phyloP scores from a whole-genome alignment of 805 yeast genomes.

The Wickerhamiella hasegawae region DNA sequence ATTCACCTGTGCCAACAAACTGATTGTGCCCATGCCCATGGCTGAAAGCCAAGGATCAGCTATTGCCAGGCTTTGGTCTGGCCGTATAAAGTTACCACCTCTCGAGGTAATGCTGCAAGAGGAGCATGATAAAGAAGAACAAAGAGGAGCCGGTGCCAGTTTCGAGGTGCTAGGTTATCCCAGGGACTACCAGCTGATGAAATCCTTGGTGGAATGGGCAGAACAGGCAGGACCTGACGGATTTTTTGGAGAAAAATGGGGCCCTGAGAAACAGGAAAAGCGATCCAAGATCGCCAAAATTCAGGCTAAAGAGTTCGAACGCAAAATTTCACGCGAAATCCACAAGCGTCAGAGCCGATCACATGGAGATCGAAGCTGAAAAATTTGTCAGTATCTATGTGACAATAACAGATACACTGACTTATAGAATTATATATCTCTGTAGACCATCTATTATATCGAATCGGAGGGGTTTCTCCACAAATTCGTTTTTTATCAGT shows the following conservation, averaged over 20 bases:
- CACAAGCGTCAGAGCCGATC: background rate
- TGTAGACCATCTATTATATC: no score
- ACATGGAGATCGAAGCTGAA: background rate
- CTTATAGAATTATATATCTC: no score
- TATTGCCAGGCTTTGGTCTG: conserved; percentile 45
- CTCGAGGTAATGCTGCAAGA: conserved; percentile 30
- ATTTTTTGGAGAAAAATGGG: conserved; percentile 38
- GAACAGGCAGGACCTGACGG: conserved; percentile 20
- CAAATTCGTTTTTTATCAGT: no score
- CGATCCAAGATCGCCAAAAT: conserved; percentile 7
- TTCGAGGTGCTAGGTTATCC: conserved; percentile 43
- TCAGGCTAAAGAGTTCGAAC: conserved; percentile 8
- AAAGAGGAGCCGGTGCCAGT: conserved; percentile 31
- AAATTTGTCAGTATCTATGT: background rate
- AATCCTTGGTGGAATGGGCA: conserved; percentile 25
- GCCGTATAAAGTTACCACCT: conserved; percentile 36
- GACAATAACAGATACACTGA: background rate
- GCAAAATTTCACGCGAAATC: background rate
- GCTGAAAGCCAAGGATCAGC: conserved; percentile 46
- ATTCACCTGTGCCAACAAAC: conserved; percentile 33
- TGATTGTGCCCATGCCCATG: conserved; percentile 21
- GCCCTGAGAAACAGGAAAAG: conserved; percentile 19
- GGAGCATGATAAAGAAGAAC: conserved; percentile 25
- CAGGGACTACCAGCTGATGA: conserved; percentile 43
- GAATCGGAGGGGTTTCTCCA: no score